Conservation (phyloP, 176 grass and related monocot genomes). For the Neostapfia colusana region DNA sequence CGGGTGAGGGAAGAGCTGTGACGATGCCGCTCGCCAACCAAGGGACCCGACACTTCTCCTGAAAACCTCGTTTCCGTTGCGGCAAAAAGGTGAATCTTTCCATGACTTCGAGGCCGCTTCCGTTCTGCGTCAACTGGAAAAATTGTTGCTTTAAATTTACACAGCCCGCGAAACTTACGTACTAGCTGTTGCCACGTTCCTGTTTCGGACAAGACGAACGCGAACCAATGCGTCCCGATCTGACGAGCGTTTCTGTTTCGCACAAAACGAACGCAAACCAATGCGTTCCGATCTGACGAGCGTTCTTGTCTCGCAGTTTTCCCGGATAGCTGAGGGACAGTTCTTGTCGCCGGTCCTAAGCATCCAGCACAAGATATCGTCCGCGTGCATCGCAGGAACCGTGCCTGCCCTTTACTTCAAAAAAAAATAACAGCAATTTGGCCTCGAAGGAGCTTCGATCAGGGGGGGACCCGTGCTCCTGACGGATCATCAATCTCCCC, state of each 20-base stretch:
- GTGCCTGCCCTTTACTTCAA: no score
- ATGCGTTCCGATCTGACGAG: background rate
- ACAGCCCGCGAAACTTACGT: background rate
- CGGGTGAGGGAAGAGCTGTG: background rate
- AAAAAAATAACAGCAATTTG: no score
- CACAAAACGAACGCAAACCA: background rate
- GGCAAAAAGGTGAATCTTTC: background rate
- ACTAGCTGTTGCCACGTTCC: no score
- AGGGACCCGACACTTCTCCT: background rate
- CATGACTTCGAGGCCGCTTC: background rate
- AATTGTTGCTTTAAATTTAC: background rate
- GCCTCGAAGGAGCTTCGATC: background rate
- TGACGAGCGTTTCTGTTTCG: background rate
- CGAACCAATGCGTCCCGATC: no score
- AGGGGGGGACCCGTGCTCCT: background rate
- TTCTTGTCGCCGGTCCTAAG: background rate
- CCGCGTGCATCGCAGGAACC: constrained; percentile 11
- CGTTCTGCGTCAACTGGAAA: background rate
- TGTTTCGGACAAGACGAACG: background rate
- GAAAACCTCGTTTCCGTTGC: background rate
- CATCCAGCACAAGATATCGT: background rate
- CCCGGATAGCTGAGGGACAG: background rate
- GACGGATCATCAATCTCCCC: background rate
- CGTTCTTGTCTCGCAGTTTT: background rate
- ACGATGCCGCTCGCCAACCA: constrained; percentile 14